Percentiles rank a stretch among this genome's conserved stretches.
Evolutionary conservation across 192 early-diverging fungal species (phyloP).

Genomic region (Cladochytrium replicatum): DNA sequence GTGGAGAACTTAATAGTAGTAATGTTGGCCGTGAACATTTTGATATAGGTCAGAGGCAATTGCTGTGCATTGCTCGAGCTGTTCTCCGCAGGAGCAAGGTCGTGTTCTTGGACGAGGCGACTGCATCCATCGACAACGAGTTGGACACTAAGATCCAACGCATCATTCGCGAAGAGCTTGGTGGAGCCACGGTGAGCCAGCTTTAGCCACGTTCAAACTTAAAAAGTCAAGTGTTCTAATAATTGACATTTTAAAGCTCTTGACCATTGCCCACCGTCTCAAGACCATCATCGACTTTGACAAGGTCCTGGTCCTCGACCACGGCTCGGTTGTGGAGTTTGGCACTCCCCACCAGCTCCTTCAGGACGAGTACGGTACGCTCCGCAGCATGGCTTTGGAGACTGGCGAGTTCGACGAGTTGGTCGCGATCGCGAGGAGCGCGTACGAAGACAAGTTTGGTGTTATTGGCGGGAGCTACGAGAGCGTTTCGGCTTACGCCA

Average conservation of each 20-base stretch:
- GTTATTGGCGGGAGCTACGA: no score
- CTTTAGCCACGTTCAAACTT: no score
- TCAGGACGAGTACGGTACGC: conserved; percentile 26
- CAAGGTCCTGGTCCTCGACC: conserved; percentile 61
- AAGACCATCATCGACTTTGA: conserved; percentile 60
- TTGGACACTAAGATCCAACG: conserved; percentile 58
- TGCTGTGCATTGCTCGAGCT: conserved; percentile 72
- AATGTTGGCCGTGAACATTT: conserved; percentile 67
- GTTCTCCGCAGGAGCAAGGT: conserved; percentile 60
- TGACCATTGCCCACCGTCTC: conserved; percentile 72
- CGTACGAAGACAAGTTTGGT: no score
- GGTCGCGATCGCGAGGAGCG: conserved; percentile 50
- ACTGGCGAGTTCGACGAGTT: conserved; percentile 70
- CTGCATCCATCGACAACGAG: conserved; percentile 54
- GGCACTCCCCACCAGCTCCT: conserved; percentile 50
- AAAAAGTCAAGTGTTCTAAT: no score
- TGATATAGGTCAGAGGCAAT: conserved; percentile 70
- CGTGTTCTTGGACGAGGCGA: conserved; percentile 83
- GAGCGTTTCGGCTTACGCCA: no score
- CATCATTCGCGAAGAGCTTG: conserved; percentile 47
- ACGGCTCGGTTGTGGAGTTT: conserved; percentile 60
- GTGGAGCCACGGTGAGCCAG: conserved; percentile 46
- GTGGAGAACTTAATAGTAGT: no score
- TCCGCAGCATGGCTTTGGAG: conserved; percentile 49
- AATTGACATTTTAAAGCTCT: no score